Conservation (phyloP, 1,284 basidiomycete species). For the Agroathelia rolfsii region DNA sequence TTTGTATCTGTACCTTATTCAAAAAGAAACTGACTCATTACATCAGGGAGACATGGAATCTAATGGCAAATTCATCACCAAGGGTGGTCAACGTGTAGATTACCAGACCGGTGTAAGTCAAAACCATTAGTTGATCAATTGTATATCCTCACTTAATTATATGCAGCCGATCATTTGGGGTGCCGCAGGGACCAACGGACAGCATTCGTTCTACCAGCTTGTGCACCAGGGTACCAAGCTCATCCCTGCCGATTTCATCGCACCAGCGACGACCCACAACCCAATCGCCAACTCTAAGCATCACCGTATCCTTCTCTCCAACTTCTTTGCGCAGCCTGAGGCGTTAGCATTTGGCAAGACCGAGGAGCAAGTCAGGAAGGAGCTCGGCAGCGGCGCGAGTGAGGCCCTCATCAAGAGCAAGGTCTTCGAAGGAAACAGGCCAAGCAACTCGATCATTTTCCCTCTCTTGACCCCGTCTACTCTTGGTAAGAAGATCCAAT, state of each 20-base stretch:
- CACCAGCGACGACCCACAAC: constrained; percentile 90
- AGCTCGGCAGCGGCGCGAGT: constrained; percentile 70
- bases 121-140: too few species aligned
- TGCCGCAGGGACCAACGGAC: constrained; percentile 94
- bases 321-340: constrained; percentile 97
- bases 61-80: constrained; percentile 95
- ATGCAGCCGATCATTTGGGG: constrained; percentile 96
- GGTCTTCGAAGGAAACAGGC: constrained; percentile 96
- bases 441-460: constrained; percentile 96
- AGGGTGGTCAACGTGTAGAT: constrained; percentile 83
- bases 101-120: constrained; percentile 88
- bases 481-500: constrained; percentile 43
- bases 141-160: too few species aligned
- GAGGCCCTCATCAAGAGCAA: constrained; percentile 91
- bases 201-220: constrained; percentile 99
- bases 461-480: constrained; percentile 85
- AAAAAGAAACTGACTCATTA: too few species aligned
- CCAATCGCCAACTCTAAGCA: constrained; percentile 81
- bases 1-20: not conserved
- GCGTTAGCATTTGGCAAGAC: constrained; percentile 97
- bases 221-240: constrained; percentile 93
- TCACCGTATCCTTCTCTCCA: constrained; percentile 94
- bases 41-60: constrained; percentile 95
- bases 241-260: constrained; percentile 92
- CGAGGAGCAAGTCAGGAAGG: constrained; percentile 79